These are phyloP conservation scores for Hypoxylon sp. DNA, from an alignment of 2,329 filamentous ascomycete species.

Conservation along the genomic window DNA sequence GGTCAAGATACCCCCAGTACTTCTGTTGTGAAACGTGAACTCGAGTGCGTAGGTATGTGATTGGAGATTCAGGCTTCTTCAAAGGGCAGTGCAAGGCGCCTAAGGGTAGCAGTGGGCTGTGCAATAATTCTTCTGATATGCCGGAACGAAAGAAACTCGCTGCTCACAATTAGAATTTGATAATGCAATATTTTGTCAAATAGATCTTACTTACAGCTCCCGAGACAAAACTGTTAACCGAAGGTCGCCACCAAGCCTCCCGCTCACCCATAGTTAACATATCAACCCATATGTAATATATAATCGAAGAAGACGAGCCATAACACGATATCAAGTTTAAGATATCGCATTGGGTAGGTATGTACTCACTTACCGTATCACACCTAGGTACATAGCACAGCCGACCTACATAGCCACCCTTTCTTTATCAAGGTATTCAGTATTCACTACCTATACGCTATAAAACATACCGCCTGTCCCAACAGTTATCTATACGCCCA, in stretches of 20 bases:
- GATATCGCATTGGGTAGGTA: conserved; percentile 21
- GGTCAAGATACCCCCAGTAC: neutral
- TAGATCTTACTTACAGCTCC: neutral
- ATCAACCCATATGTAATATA: too few relatives aligned
- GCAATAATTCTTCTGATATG: neutral
- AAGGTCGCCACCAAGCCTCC: too few relatives aligned
- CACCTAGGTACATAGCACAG: conserved; percentile 2
- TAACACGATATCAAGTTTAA: neutral
- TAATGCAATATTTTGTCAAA: neutral
- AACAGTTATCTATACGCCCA: conserved; percentile 32
- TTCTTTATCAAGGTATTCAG: conserved; percentile 15
- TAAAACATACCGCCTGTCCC: conserved; percentile 27
- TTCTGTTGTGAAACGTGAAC: neutral
- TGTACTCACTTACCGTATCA: conserved; percentile 14
- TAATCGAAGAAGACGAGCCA: neutral
- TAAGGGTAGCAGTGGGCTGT: neutral
- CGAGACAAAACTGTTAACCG: neutral
- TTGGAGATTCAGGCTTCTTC: neutral
- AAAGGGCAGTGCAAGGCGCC: neutral
- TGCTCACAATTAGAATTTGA: neutral
- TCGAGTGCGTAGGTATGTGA: neutral
- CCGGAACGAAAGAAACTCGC: neutral
- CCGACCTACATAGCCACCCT: conserved; percentile 7
- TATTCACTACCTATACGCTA: conserved; percentile 17
- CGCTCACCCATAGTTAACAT: too few relatives aligned